Evolutionary conservation across 2,329 filamentous ascomycete species (phyloP).

Genomic region (Apiospora rasikravindrae): DNA sequence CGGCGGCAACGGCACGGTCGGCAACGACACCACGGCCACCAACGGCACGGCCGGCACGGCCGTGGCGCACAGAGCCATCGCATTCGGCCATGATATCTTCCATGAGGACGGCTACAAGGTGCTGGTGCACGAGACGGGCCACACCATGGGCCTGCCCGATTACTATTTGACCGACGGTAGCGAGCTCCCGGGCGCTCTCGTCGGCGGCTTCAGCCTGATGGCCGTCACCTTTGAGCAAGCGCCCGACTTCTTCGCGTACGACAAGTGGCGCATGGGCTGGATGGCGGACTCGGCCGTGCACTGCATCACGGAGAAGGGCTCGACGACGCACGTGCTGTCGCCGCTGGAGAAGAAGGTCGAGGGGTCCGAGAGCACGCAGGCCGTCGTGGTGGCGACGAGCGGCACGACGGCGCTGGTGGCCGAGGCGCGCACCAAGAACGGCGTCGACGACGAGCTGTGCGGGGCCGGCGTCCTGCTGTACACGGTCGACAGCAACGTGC

Average conservation of each 20-base stretch:
- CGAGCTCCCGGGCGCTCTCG: not conserved
- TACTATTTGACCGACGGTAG: not conserved
- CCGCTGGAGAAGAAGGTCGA: not conserved
- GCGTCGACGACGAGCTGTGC: not conserved
- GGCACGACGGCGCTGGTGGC: not conserved
- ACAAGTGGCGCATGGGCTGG: conserved; percentile 17
- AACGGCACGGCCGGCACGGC: not conserved
- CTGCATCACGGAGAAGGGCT: not conserved
- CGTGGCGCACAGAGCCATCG: not conserved
- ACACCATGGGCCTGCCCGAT: conserved; percentile 1
- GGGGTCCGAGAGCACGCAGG: not conserved
- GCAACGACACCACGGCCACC: not conserved
- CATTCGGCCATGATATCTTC: not conserved
- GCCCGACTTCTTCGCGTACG: not conserved
- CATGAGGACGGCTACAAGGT: not conserved
- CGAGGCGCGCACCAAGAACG: conserved; percentile 7
- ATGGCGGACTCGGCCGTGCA: not conserved
- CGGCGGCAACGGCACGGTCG: not conserved
- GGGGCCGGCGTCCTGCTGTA: conserved; percentile 15
- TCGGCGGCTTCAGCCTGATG: conserved; percentile 13
- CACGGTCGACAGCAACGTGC: conserved; percentile 1
- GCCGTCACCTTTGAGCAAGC: not conserved
- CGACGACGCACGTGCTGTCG: conserved; percentile 4
- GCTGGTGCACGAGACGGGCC: conserved; percentile 6
- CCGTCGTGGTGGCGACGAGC: not conserved